Base-by-base conservation (phyloP, 257 asterid species). In the Cinchona pubescens region DNA sequence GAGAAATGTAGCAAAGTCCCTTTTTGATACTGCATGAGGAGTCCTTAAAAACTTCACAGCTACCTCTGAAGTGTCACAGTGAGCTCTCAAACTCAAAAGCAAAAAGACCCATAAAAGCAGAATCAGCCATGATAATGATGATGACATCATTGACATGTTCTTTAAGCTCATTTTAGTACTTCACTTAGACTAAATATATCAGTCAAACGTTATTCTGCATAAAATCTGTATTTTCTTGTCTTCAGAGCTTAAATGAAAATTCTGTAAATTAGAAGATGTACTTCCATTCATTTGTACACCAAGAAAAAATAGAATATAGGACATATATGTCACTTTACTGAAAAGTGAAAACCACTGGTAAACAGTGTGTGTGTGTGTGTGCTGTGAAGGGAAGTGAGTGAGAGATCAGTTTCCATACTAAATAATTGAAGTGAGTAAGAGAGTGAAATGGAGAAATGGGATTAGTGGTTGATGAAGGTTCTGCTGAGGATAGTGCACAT, bases 1-100 rank as follows among this genome's bases (percentile, higher is more conserved):
- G 34, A 69, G 75, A 79, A 94, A 94, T 75, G 74, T 68, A 27
- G 93, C 95, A 7, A 79, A 90, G 27, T 86, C 86, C 62, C 79
- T 77, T 53, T 86, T 89, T 42, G 98, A 89, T 53, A 89, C 71
- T 56, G 88, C 83, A 73, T 48, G 86, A 72, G 98, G 98, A 40
- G 91, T 87, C 68, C 72, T 88, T 80, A 90, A 72, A 40, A 94
- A 84, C 83, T 86, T 86, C 82, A 94, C 69, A 65, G 82, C 42
- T 40, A 85, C 82, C 75, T 76, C 90, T 67, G 87, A 70, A 56
- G 75, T 82, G 40, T 76, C 77, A 45, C 83, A 75, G 9, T 38
- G 25, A 49, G 74, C 84, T 67, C 85, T 76, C 48, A 76, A 67
- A 69, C 87, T 78, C 79, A 84, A 66, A 67, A 82, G 49, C 67